A percentile compares a stretch with the other conserved stretches of the same genome.
Evolutionary conservation across 2,329 filamentous ascomycete species (phyloP).

Genomic region (Lasiodiplodia theobromae): DNA sequence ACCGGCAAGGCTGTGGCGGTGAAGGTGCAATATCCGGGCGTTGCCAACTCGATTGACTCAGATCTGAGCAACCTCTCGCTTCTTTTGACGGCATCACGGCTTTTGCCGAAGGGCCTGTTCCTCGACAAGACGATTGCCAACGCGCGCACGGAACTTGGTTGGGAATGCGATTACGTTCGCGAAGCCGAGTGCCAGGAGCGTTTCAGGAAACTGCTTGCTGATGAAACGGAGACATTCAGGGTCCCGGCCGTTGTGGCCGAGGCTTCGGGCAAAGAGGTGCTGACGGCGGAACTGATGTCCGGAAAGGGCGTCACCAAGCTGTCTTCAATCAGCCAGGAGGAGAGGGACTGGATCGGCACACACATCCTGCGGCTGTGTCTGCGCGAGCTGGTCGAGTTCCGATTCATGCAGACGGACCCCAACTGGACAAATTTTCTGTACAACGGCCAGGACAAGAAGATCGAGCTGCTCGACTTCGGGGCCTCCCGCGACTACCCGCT

Average conservation of each 20-base stretch:
- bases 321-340: slow-evolving; percentile 75
- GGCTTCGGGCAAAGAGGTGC: slow-evolving; percentile 82
- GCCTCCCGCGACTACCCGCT: slow-evolving; percentile 86
- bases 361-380: slow-evolving; percentile 91
- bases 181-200: slow-evolving; percentile 82
- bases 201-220: slow-evolving; percentile 78
- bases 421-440: slow-evolving; percentile 99
- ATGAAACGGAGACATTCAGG: slow-evolving; percentile 75
- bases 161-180: slow-evolving; percentile 95
- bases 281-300: slow-evolving; percentile 92
- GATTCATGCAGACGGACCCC: slow-evolving; percentile 98
- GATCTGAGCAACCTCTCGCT: slow-evolving; percentile 93
- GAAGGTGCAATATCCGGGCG: slow-evolving; percentile 97
- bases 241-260: slow-evolving; percentile 80
- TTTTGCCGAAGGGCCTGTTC: slow-evolving; percentile 90
- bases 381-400: slow-evolving; percentile 91
- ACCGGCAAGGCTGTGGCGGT: slow-evolving; percentile 83
- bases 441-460: slow-evolving; percentile 72
- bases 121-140: slow-evolving; percentile 98
- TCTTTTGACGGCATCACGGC: slow-evolving; percentile 85
- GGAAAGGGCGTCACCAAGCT: slow-evolving; percentile 86
- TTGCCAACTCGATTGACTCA: slow-evolving; percentile 94
- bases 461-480: slow-evolving; percentile 95
- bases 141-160: slow-evolving; percentile 86
- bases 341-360: slow-evolving; percentile 95